Evolutionary conservation across 345 rosid genomes (phyloP).

Genomic region (Rhodamnia argentea): DNA sequence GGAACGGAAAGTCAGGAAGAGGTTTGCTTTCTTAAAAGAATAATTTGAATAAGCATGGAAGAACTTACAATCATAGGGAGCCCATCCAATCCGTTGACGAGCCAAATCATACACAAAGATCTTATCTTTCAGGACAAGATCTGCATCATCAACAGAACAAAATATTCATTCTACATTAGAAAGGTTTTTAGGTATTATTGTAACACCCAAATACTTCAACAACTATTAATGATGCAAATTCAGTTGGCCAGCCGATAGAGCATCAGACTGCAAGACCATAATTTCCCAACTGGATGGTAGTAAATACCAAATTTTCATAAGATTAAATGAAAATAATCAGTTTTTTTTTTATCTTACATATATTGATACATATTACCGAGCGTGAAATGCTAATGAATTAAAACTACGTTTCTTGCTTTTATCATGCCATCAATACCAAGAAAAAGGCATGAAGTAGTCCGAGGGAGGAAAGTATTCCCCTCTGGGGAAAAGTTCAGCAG

Average conservation of each 20-base stretch:
- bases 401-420: background rate
- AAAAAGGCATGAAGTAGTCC: background rate
- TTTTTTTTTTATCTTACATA: background rate
- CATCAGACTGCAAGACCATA: background rate
- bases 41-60: background rate
- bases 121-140: slow-evolving; percentile 88
- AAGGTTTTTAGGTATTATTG: background rate
- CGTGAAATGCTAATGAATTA: background rate
- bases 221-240: background rate
- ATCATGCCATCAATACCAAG: background rate
- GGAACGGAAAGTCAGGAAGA: background rate
- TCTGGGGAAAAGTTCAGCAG: background rate
- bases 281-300: background rate
- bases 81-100: slow-evolving; percentile 81
- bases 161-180: background rate
- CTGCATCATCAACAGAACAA: slow-evolving; percentile 32
- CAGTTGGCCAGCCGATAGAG: background rate
- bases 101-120: slow-evolving; percentile 86
- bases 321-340: background rate
- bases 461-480: background rate
- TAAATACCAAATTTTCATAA: background rate
- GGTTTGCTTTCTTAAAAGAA: background rate
- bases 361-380: background rate
- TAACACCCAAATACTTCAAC: background rate
- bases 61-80: slow-evolving; percentile 85